These are phyloP conservation scores for Lonicera japonica DNA, from an alignment of 129 eudicot genomes.

Conservation along the genomic window DNA sequence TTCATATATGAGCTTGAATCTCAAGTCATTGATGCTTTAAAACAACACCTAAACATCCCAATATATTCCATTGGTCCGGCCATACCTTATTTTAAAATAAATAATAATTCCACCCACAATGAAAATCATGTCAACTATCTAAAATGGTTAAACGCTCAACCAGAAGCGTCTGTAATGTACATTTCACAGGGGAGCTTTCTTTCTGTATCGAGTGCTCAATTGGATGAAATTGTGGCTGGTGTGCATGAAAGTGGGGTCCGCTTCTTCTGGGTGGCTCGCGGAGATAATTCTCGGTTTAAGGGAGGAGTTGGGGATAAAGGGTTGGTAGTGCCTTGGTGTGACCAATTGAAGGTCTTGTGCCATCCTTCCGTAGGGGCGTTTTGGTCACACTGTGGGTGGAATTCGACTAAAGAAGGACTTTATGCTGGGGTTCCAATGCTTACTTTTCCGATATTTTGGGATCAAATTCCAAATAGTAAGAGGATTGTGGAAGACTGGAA, in stretches of 20 bases:
- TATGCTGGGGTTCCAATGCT: conserved; percentile 59
- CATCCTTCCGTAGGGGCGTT: conserved; percentile 68
- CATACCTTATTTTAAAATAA: conserved; percentile 33
- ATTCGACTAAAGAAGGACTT: conserved; percentile 60
- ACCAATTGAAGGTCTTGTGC: conserved; percentile 57
- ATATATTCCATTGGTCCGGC: conserved; percentile 43
- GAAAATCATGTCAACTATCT: conserved; percentile 15
- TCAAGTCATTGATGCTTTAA: conserved; percentile 32
- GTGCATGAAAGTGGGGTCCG: conserved; percentile 46
- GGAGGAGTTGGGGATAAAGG: conserved; percentile 4
- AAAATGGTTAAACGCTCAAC: conserved; percentile 48
- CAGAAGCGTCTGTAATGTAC: conserved; percentile 42
- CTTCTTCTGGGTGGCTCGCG: conserved; percentile 66
- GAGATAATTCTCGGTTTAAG: conserved; percentile 16
- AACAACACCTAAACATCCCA: conserved; percentile 17
- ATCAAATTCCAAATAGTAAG: conserved; percentile 61
- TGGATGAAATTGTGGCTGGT: conserved; percentile 50
- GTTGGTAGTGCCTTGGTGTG: conserved; percentile 64
- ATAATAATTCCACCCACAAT: not conserved
- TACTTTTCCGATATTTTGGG: conserved; percentile 50
- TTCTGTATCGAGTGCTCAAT: conserved; percentile 42
- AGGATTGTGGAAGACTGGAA: conserved; percentile 66
- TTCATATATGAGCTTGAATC: conserved; percentile 48
- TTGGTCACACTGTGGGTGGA: conserved; percentile 95
- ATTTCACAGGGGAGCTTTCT: conserved; percentile 74